A percentile compares a stretch with the other conserved stretches of the same genome.
These are phyloP conservation scores for Spergularia marina DNA, from an alignment of 148 eudicot species.

Conservation along the genomic window DNA sequence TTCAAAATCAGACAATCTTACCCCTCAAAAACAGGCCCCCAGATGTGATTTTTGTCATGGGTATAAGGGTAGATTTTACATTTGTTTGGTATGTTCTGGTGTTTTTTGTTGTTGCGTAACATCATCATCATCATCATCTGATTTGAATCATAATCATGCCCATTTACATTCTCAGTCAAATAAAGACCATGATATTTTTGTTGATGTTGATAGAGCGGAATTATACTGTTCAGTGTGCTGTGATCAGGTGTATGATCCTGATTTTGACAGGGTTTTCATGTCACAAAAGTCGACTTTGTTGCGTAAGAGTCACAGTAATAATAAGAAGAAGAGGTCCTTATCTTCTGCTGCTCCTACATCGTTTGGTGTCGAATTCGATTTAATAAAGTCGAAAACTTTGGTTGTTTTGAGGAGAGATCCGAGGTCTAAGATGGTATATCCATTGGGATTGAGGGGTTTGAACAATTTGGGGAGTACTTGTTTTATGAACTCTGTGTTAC, in stretches of 20 bases:
- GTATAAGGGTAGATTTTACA: conserved; percentile 46
- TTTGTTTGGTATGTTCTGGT: conserved; percentile 57
- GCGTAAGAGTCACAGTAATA: neutral
- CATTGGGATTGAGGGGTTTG: conserved; percentile 63
- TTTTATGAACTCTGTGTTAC: conserved; percentile 72
- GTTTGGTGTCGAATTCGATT: conserved; percentile 26
- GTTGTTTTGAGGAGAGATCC: conserved; percentile 30
- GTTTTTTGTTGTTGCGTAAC: conserved; percentile 33
- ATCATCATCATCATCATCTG: conserved; percentile 10
- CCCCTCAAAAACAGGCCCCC: conserved; percentile 29
- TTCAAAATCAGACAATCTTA: conserved; percentile 25
- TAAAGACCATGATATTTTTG: conserved; percentile 48
- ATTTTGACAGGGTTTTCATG: conserved; percentile 54
- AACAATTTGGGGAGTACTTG: conserved; percentile 70
- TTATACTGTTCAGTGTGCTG: conserved; percentile 51
- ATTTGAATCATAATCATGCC: conserved; percentile 38
- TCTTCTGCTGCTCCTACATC: neutral
- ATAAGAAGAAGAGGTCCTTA: neutral
- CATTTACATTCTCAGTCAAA: conserved; percentile 40
- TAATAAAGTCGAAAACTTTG: conserved; percentile 26
- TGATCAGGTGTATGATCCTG: conserved; percentile 73
- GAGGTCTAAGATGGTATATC: conserved; percentile 40
- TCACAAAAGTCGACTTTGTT: conserved; percentile 22
- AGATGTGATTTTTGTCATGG: conserved; percentile 53
- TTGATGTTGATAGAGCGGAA: conserved; percentile 58